phyloP scores from a whole-genome alignment of 1,139 yeast genomes.

The Cylindricascospora bacillispora region DNA sequence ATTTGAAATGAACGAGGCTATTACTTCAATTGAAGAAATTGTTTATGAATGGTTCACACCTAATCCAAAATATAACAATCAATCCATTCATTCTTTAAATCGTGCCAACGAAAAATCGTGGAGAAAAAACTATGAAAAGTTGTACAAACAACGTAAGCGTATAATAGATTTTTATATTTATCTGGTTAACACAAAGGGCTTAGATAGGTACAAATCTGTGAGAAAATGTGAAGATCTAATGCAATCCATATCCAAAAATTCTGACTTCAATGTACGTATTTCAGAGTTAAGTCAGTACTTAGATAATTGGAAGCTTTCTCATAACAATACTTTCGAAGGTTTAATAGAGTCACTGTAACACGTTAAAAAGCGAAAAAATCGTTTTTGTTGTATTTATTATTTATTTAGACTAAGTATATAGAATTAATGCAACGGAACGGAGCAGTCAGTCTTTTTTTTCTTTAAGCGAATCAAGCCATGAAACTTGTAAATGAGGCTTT shows the following conservation, averaged over 20 bases:
- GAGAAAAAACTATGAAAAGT: slow-evolving; percentile 14
- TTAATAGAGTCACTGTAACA: slow-evolving; percentile 4
- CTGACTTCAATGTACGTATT: background rate
- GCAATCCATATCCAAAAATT: background rate
- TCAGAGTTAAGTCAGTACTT: slow-evolving; percentile 10
- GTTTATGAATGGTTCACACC: slow-evolving; percentile 26
- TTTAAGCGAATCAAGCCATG: too few relatives aligned
- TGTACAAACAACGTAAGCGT: slow-evolving; percentile 19
- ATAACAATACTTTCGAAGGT: slow-evolving; percentile 13
- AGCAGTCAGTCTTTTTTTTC: too few relatives aligned
- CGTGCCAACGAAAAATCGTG: slow-evolving; percentile 18
- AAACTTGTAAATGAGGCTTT: too few relatives aligned
- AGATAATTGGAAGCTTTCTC: slow-evolving; percentile 15
- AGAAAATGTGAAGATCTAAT: slow-evolving; percentile 12
- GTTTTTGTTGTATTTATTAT: too few relatives aligned
- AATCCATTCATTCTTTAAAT: slow-evolving; percentile 24
- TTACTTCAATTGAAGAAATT: slow-evolving; percentile 16
- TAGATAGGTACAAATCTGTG: slow-evolving; percentile 19
- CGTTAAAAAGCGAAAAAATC: too few relatives aligned
- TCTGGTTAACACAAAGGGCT: slow-evolving; percentile 14
- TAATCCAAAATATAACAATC: slow-evolving; percentile 15
- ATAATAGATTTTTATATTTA: slow-evolving; percentile 23
- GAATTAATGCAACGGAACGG: too few relatives aligned
- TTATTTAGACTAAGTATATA: too few relatives aligned
- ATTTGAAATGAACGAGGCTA: slow-evolving; percentile 10